A percentile compares a stretch with the other conserved stretches of the same genome.
Conservation (phyloP, 768 basidiomycete species). For the Guyanaporus albipodus region DNA sequence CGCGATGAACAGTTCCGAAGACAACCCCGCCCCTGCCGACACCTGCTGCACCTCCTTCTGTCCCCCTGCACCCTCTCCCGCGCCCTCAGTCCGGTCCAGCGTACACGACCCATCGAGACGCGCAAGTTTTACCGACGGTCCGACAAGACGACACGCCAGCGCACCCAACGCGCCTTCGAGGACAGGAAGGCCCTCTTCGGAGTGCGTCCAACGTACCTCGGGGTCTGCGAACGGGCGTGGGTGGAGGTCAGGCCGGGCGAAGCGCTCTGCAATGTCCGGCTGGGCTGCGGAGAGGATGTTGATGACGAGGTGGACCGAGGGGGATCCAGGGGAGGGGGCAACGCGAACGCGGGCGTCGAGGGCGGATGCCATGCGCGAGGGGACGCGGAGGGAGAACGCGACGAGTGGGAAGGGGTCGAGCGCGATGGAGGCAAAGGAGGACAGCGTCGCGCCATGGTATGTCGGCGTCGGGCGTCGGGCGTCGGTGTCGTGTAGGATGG, state of each 20-base stretch:
- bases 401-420: slow-evolving; percentile 87
- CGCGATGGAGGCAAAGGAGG: slow-evolving; percentile 89
- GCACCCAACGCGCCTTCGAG: slow-evolving; percentile 62
- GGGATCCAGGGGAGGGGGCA: not conserved
- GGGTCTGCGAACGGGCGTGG: slow-evolving; percentile 52
- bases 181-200: slow-evolving; percentile 55
- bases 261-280: slow-evolving; percentile 55
- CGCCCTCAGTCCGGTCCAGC: slow-evolving; percentile 16
- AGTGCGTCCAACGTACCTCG: slow-evolving; percentile 36
- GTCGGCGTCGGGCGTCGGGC: slow-evolving; percentile 20
- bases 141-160: slow-evolving; percentile 66
- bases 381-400: slow-evolving; percentile 84
- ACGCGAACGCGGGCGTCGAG: slow-evolving; percentile 35
- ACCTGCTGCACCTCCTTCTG: slow-evolving; percentile 10
- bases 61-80: slow-evolving; percentile 1
- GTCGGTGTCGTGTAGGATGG: slow-evolving; percentile 44
- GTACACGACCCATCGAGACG: slow-evolving; percentile 37
- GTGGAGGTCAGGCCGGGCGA: slow-evolving; percentile 70
- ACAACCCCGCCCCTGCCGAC: slow-evolving; percentile 33
- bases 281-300: slow-evolving; percentile 77
- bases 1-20: slow-evolving; percentile 79
- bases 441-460: slow-evolving; percentile 90
- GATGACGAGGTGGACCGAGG: slow-evolving; percentile 58
- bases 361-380: slow-evolving; percentile 78
- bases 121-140: slow-evolving; percentile 56